Evolutionary conservation across 805 yeast species (phyloP), one percentile per base, ranked within the genome.

Genomic region (Kazachstania martiniae): DNA sequence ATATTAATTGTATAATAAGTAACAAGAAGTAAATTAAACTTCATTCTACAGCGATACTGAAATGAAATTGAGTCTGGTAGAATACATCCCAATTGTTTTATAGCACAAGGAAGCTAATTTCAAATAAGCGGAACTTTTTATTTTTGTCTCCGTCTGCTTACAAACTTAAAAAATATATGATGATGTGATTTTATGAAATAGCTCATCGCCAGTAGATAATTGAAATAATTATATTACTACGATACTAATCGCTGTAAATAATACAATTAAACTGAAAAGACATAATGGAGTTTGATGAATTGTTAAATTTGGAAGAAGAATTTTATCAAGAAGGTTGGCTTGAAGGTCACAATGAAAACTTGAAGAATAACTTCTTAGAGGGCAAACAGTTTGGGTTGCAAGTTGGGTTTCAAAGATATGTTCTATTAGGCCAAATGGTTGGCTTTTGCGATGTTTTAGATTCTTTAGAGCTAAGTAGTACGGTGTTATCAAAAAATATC

Each of bases 381-480:
- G 96, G 95, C 1, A 79, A 77, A 47, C 85, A 83, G 47, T 77
- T 74, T 42, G 97, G 97, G 0, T 65, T 75, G 27, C 91, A 80
- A 49, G 76, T 81, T 0, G 85, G 84, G 0, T 79, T 74, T 45
- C 91, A 80, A 53, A 58, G 82, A 37, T 77, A 71, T 44, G 42
- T 83, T 2, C 49, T 82, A 0, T 50, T 86, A 1, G 96, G 96
- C 0, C 76, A 81, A 35, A 63, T 79, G 25, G 51, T 65, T 34
- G 76, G 80, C 12, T 45, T 77, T 25, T 49, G 70, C 14, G 54
- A 57, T 12, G 49, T 56, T 6, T 57, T 75, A 65, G 54, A 63
- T 56, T 18, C 36, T 1, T 42, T 34, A 8, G 21, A 39, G 3
- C 32, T 40, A 3, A 41, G 40, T 5, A 35, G 31, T 18, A 31